A percentile compares a stretch with the other conserved stretches of the same genome.
Evolutionary conservation across 1,284 basidiomycete genomes (phyloP).

Genomic region (Vanrija sp.): DNA sequence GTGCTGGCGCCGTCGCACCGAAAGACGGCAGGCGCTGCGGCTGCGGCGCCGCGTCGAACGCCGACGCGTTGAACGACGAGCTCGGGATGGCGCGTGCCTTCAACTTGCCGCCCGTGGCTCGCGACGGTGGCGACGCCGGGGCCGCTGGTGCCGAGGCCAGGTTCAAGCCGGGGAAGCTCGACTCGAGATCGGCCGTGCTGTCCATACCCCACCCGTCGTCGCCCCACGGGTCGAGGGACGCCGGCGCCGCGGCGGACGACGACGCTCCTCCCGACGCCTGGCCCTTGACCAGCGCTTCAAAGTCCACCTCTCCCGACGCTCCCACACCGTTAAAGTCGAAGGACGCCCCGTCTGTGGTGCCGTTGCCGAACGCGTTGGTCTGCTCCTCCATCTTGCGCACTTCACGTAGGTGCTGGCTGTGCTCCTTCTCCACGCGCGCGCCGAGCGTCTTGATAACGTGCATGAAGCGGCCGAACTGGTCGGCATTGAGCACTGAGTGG

Average conservation of each 20-base stretch:
- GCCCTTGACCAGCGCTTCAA: constrained; percentile 48
- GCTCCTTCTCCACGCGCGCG: constrained; percentile 46
- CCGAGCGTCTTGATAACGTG: constrained; percentile 49
- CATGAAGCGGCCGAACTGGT: constrained; percentile 92
- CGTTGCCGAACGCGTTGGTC: constrained; percentile 25
- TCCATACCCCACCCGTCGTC: constrained; percentile 42
- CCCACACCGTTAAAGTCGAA: constrained; percentile 22
- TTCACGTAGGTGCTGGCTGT: constrained; percentile 47
- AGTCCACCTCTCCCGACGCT: constrained; percentile 42
- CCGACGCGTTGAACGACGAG: constrained; percentile 27
- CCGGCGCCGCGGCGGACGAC: not conserved
- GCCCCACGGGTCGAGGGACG: constrained; percentile 36
- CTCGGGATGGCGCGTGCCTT: not conserved
- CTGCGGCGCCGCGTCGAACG: constrained; percentile 17
- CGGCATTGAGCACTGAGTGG: constrained; percentile 69
- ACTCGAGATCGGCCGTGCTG: constrained; percentile 9
- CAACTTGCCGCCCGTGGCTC: no score
- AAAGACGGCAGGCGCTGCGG: constrained; percentile 38
- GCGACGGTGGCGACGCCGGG: not conserved
- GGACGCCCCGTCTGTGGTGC: constrained; percentile 16
- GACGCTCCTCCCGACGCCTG: not conserved
- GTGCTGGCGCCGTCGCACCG: constrained; percentile 5
- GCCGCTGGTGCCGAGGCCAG: not conserved
- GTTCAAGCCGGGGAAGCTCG: constrained; percentile 11
- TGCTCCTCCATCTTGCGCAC: constrained; percentile 46